Percentiles rank a stretch among this genome's conserved stretches.
These are phyloP conservation scores for Wickerhamomyces xylosicus DNA, from an alignment of 805 yeast genomes.

Conservation along the genomic window DNA sequence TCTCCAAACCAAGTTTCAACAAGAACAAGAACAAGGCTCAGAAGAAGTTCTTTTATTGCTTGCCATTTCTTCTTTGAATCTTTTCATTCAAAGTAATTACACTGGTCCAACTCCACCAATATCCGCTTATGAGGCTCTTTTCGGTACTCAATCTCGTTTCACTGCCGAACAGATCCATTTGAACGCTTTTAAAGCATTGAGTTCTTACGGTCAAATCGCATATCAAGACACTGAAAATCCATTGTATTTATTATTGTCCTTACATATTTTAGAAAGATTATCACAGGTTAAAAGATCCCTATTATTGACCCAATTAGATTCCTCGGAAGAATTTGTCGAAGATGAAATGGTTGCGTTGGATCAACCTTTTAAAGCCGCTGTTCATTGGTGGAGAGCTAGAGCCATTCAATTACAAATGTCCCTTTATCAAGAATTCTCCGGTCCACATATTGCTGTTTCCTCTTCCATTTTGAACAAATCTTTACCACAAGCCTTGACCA, in stretches of 20 bases:
- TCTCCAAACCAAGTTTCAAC: background rate
- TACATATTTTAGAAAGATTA: constrained; percentile 33
- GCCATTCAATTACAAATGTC: constrained; percentile 55
- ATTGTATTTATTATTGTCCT: constrained; percentile 30
- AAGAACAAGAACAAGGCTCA: too few species aligned
- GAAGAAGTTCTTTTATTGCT: constrained; percentile 8
- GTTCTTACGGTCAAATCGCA: constrained; percentile 59
- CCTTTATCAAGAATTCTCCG: constrained; percentile 52
- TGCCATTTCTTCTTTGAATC: constrained; percentile 53
- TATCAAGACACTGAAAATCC: constrained; percentile 51
- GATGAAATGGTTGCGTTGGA: constrained; percentile 5
- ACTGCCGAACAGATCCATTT: constrained; percentile 10
- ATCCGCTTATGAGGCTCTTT: constrained; percentile 22
- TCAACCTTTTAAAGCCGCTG: constrained; percentile 28
- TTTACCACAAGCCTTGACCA: constrained; percentile 10
- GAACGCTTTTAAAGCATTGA: constrained; percentile 27
- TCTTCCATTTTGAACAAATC: constrained; percentile 23
- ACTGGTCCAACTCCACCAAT: constrained; percentile 66
- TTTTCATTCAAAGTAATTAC: constrained; percentile 65
- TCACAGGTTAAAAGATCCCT: constrained; percentile 22
- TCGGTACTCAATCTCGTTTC: constrained; percentile 4
- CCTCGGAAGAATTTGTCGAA: constrained; percentile 21
- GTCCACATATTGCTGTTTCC: constrained; percentile 27
- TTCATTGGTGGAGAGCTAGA: constrained; percentile 71
- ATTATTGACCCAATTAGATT: constrained; percentile 14